Conservation (phyloP, 2,329 filamentous ascomycete genomes). For the Truncatella angustata region DNA sequence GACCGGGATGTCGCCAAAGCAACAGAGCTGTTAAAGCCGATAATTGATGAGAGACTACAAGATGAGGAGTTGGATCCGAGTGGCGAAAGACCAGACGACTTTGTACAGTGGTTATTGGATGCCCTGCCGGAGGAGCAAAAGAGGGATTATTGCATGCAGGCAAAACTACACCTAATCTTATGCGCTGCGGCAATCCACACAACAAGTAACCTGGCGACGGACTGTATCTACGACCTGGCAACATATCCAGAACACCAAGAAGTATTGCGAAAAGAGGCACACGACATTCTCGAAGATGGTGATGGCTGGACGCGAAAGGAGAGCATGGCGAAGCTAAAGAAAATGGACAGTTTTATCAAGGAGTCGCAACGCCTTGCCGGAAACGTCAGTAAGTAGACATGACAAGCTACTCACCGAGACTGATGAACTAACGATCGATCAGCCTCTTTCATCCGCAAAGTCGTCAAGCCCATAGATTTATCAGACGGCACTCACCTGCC, state of each 20-base stretch:
- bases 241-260: conserved; percentile 48
- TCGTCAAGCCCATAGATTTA: conserved; percentile 47
- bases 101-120: conserved; percentile 46
- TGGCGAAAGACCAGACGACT: conserved; percentile 42
- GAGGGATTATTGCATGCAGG: conserved; percentile 35
- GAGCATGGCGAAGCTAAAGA: conserved; percentile 37
- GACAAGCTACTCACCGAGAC: not conserved
- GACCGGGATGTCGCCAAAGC: conserved; percentile 40
- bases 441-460: conserved; percentile 49
- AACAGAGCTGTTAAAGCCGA: conserved; percentile 40
- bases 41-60: conserved; percentile 44
- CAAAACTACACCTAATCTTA: conserved; percentile 39
- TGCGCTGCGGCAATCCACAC: conserved; percentile 53
- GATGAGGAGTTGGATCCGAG: conserved; percentile 34
- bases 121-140: conserved; percentile 33
- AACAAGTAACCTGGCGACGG: conserved; percentile 44
- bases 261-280: conserved; percentile 50
- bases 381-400: conserved; percentile 31
- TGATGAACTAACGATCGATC: not conserved
- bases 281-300: conserved; percentile 33
- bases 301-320: conserved; percentile 31
- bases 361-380: conserved; percentile 34
- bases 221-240: conserved; percentile 51
- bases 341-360: conserved; percentile 40
- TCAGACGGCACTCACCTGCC: conserved; percentile 53